Conservation (phyloP, 768 basidiomycete genomes). For the Russula emetica region DNA sequence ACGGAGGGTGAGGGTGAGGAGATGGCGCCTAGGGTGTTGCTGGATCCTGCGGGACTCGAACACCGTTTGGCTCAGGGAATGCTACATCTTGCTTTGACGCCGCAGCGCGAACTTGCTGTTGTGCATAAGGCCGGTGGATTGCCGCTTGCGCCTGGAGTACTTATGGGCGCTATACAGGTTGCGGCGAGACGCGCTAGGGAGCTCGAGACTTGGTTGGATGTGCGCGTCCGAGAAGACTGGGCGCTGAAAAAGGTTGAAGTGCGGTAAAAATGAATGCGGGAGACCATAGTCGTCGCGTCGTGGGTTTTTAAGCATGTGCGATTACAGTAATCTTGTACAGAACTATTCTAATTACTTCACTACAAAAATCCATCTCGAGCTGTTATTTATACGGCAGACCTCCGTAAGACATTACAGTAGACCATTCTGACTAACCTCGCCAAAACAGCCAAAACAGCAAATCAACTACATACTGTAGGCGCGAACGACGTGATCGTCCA, state of each 20-base stretch:
- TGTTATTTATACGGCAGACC: too few relatives aligned
- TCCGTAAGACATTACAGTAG: too few relatives aligned
- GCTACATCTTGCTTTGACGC: constrained; percentile 78
- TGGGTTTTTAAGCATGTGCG: too few relatives aligned
- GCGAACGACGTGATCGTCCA: too few relatives aligned
- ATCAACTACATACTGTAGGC: too few relatives aligned
- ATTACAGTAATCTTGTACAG: too few relatives aligned
- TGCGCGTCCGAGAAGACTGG: constrained; percentile 67
- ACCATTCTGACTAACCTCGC: too few relatives aligned
- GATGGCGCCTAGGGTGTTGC: constrained; percentile 38
- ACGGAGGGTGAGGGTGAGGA: background rate
- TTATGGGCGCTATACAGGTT: constrained; percentile 65
- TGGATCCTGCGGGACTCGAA: constrained; percentile 83
- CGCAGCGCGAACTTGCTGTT: constrained; percentile 89
- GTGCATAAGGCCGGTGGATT: constrained; percentile 90
- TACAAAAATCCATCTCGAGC: too few relatives aligned
- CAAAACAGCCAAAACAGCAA: too few relatives aligned
- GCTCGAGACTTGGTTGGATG: constrained; percentile 63
- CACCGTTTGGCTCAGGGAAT: constrained; percentile 64
- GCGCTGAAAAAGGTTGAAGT: constrained; percentile 58
- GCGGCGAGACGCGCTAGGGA: constrained; percentile 70
- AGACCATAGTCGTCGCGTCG: too few relatives aligned
- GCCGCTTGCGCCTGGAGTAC: constrained; percentile 68
- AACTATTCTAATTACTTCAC: too few relatives aligned
- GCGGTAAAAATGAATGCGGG: constrained; percentile 29